phyloP scores from a whole-genome alignment of 768 basidiomycete species.

The Obba rivulosa region DNA sequence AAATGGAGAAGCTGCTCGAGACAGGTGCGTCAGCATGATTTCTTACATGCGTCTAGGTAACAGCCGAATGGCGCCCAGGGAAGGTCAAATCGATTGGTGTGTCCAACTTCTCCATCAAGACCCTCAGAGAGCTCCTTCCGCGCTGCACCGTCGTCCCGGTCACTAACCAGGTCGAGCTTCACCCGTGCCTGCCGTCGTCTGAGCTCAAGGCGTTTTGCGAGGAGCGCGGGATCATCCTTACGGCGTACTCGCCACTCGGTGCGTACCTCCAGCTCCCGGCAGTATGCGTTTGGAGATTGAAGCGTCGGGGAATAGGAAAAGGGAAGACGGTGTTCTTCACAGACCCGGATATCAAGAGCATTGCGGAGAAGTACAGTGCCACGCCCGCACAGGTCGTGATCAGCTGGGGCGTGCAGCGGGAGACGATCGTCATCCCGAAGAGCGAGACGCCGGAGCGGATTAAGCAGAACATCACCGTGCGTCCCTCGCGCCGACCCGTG shows the following conservation, averaged over 20 bases:
- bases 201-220: slow-evolving; percentile 52
- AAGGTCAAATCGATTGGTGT: slow-evolving; percentile 34
- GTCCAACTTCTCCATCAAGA: slow-evolving; percentile 40
- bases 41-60: too few relatives aligned
- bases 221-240: slow-evolving; percentile 51
- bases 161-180: slow-evolving; percentile 65
- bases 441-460: slow-evolving; percentile 38
- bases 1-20: slow-evolving; percentile 29
- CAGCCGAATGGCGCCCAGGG: slow-evolving; percentile 19
- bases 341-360: slow-evolving; percentile 35
- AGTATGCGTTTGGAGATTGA: slow-evolving; percentile 32
- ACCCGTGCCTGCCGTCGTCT: slow-evolving; percentile 65
- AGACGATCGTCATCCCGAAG: slow-evolving; percentile 39
- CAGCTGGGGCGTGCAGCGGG: slow-evolving; percentile 44
- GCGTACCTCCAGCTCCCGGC: slow-evolving; percentile 20
- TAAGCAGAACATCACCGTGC: slow-evolving; percentile 41
- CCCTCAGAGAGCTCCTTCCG: slow-evolving; percentile 33
- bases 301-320: not conserved
- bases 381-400: slow-evolving; percentile 43
- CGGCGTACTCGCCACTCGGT: slow-evolving; percentile 55
- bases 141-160: slow-evolving; percentile 53
- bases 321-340: slow-evolving; percentile 28
- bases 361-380: slow-evolving; percentile 40
- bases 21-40: slow-evolving; percentile 16
- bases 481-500: slow-evolving; percentile 2